A percentile compares a stretch with the other conserved stretches of the same genome.
Evolutionary conservation across 2,329 filamentous ascomycete genomes (phyloP).

Genomic region (Cladophialophora immunda): DNA sequence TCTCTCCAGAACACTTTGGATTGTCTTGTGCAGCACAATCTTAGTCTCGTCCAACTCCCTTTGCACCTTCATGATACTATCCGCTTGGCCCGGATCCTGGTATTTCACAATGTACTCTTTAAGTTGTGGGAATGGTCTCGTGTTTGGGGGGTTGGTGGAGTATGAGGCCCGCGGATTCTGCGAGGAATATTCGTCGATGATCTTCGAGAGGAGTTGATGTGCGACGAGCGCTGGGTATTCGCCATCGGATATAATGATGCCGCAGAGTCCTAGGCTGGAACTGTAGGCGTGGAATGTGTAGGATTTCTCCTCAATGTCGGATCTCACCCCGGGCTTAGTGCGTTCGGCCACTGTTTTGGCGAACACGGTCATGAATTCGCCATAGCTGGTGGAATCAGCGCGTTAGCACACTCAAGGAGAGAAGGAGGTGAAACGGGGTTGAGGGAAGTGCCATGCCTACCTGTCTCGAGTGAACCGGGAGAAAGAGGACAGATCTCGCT

Average conservation of each 20-base stretch:
- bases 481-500: slow-evolving; percentile 80
- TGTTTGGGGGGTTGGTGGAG: slow-evolving; percentile 60
- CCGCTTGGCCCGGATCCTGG: slow-evolving; percentile 66
- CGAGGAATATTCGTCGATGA: slow-evolving; percentile 85
- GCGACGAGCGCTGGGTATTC: slow-evolving; percentile 81
- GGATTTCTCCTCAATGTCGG: slow-evolving; percentile 85
- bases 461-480: slow-evolving; percentile 80
- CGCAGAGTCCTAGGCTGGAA: slow-evolving; percentile 76
- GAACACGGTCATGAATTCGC: slow-evolving; percentile 83
- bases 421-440: neutral
- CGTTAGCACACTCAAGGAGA: slow-evolving; percentile 7
- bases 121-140: slow-evolving; percentile 74
- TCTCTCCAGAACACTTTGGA: slow-evolving; percentile 75
- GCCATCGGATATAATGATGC: slow-evolving; percentile 79
- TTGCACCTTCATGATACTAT: slow-evolving; percentile 95
- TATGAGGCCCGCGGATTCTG: slow-evolving; percentile 77
- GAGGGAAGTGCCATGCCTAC: slow-evolving; percentile 52
- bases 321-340: slow-evolving; percentile 80
- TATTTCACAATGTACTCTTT: slow-evolving; percentile 73
- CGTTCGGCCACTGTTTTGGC: slow-evolving; percentile 86
- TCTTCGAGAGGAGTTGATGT: slow-evolving; percentile 85
- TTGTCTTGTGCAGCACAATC: slow-evolving; percentile 96
- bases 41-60: slow-evolving; percentile 97
- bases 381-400: slow-evolving; percentile 53
- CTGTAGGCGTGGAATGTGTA: slow-evolving; percentile 82